Conservation (phyloP, 176 grass and related monocot genomes). For the Avena eriantha region DNA sequence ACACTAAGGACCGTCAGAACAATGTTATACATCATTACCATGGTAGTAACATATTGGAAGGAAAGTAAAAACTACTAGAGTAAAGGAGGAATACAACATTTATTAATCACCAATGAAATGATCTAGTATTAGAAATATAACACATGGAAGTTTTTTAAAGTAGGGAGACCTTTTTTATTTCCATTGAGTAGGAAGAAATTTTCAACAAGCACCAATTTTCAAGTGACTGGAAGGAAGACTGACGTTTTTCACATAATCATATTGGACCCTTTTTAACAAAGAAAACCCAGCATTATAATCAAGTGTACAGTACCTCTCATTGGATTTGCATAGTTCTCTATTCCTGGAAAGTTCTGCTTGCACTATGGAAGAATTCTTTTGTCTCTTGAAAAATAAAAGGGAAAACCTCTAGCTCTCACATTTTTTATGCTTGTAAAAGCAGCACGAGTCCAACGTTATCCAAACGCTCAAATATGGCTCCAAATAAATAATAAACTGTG, state of each 20-base stretch:
- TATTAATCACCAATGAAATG: not conserved
- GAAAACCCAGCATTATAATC: too few relatives aligned
- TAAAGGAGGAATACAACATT: too few relatives aligned
- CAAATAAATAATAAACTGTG: too few relatives aligned
- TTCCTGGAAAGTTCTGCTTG: not conserved
- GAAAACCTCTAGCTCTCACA: too few relatives aligned
- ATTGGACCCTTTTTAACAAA: not conserved
- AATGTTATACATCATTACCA: too few relatives aligned
- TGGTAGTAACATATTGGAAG: too few relatives aligned
- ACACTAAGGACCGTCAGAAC: too few relatives aligned
- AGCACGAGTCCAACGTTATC: too few relatives aligned
- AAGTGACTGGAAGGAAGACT: not conserved
- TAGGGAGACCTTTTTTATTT: not conserved
- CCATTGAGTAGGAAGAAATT: not conserved
- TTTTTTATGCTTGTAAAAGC: too few relatives aligned
- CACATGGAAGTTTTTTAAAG: too few relatives aligned
- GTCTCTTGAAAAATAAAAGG: not conserved
- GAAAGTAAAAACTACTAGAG: not conserved
- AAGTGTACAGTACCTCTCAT: too few relatives aligned
- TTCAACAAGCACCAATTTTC: not conserved
- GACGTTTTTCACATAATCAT: not conserved
- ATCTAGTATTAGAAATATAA: not conserved
- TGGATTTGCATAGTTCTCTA: not conserved
- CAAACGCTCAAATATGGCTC: too few relatives aligned
- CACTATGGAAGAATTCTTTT: not conserved